Conservation (phyloP, 208 protist species). For the Trypanosoma conorhini region DNA sequence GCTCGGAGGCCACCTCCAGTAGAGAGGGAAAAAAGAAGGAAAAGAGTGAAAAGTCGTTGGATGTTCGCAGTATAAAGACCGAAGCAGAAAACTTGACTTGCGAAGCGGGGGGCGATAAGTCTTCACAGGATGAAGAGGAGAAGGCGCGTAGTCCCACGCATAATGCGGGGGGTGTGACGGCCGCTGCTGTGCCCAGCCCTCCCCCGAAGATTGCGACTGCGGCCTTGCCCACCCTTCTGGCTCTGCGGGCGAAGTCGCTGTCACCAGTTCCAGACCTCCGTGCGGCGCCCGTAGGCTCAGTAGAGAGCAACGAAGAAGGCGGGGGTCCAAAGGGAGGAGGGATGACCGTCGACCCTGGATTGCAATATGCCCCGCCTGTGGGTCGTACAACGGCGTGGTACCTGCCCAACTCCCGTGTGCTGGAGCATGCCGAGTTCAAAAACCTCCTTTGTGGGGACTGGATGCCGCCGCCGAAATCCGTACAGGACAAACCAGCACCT, state of each 20-base stretch:
- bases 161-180: neutral
- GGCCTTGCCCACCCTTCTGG: neutral
- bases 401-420: slow-evolving; percentile 27
- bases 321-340: neutral
- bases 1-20: neutral
- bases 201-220: neutral
- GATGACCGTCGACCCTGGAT: neutral
- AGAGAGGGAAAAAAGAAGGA: neutral
- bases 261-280: neutral
- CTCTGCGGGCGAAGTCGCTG: neutral
- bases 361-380: neutral
- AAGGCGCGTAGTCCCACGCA: neutral
- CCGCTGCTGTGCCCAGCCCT: neutral
- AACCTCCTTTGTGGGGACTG: slow-evolving; percentile 64
- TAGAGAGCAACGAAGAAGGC: neutral
- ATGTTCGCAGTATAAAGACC: neutral
- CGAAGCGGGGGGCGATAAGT: neutral
- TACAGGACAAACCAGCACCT: neutral
- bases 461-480: slow-evolving; percentile 11
- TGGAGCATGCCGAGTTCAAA: slow-evolving; percentile 61
- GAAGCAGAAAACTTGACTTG: neutral
- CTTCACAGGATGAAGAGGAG: neutral
- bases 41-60: neutral
- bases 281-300: neutral
- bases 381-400: slow-evolving; percentile 24